Percentiles rank a stretch among this genome's conserved stretches.
Conservation (phyloP, 345 rosid species). For the Zanthoxylum bungeanum region DNA sequence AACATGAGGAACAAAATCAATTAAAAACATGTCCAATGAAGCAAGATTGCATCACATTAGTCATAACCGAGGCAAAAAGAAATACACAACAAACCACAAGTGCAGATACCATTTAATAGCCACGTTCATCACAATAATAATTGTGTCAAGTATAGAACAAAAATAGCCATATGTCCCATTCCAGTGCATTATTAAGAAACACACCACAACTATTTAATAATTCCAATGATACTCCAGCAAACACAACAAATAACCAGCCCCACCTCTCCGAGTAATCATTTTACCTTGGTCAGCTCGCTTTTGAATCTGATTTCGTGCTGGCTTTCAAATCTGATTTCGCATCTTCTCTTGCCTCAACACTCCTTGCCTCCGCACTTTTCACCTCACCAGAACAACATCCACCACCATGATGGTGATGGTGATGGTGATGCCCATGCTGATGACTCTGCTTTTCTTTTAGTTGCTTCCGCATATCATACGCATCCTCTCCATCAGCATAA, state of each 20-base stretch:
- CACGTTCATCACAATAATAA: conserved; percentile 1
- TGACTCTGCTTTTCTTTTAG: conserved; percentile 81
- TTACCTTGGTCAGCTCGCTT: conserved; percentile 33
- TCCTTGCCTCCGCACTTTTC: conserved; percentile 40
- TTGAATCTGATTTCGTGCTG: conserved; percentile 33
- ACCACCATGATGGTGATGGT: conserved; percentile 69
- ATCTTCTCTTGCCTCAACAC: conserved; percentile 36
- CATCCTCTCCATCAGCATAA: conserved; percentile 98
- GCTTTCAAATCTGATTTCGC: conserved; percentile 55
- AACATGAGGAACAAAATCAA: neutral
- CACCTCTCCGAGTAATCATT: conserved; percentile 9
- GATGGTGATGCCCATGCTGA: conserved; percentile 60
- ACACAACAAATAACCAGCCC: neutral
- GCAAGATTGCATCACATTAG: neutral
- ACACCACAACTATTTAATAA: conserved; percentile 7
- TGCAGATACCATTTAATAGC: conserved; percentile 14
- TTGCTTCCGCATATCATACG: conserved; percentile 95
- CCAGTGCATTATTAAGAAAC: conserved; percentile 10
- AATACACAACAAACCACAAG: neutral
- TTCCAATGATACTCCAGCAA: neutral
- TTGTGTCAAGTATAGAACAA: neutral
- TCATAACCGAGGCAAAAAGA: neutral
- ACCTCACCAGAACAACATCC: conserved; percentile 75
- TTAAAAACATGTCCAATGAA: neutral
- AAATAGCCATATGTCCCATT: neutral